phyloP scores from a whole-genome alignment of 805 yeast genomes.

The Schizosaccharomyces lindneri region DNA sequence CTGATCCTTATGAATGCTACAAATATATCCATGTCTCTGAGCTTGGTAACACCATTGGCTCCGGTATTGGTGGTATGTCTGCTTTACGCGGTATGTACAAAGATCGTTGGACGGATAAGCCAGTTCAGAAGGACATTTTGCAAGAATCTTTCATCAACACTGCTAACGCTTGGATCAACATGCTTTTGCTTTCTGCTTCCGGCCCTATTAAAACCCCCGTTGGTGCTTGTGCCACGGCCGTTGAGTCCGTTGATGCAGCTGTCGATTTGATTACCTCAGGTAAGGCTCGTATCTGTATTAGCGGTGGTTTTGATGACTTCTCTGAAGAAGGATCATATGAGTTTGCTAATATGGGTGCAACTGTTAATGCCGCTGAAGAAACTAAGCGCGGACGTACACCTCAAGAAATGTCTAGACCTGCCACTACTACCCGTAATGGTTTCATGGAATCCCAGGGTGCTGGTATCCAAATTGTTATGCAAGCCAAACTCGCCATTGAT shows the following conservation, averaged over 20 bases:
- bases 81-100: constrained; percentile 95
- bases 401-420: constrained; percentile 93
- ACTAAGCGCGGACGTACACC: constrained; percentile 92
- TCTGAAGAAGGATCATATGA: constrained; percentile 97
- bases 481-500: constrained; percentile 72
- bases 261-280: constrained; percentile 79
- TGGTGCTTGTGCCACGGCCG: constrained; percentile 98
- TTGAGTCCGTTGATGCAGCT: constrained; percentile 92
- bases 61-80: constrained; percentile 99
- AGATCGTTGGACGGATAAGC: constrained; percentile 76
- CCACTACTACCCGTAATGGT: constrained; percentile 87
- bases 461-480: constrained; percentile 92
- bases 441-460: constrained; percentile 99
- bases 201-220: constrained; percentile 99
- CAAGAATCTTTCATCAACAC: constrained; percentile 98
- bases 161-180: constrained; percentile 98
- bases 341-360: constrained; percentile 96
- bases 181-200: constrained; percentile 85
- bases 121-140: constrained; percentile 88
- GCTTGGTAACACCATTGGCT: constrained; percentile 97
- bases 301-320: constrained; percentile 99
- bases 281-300: constrained; percentile 85
- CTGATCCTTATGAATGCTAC: constrained; percentile 97
- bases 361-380: constrained; percentile 73
- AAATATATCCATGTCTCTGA: constrained; percentile 95